A percentile compares a stretch with the other conserved stretches of the same genome.
Evolutionary conservation across 2,329 filamentous ascomycete species (phyloP).

Genomic region (Piedraia hortae): DNA sequence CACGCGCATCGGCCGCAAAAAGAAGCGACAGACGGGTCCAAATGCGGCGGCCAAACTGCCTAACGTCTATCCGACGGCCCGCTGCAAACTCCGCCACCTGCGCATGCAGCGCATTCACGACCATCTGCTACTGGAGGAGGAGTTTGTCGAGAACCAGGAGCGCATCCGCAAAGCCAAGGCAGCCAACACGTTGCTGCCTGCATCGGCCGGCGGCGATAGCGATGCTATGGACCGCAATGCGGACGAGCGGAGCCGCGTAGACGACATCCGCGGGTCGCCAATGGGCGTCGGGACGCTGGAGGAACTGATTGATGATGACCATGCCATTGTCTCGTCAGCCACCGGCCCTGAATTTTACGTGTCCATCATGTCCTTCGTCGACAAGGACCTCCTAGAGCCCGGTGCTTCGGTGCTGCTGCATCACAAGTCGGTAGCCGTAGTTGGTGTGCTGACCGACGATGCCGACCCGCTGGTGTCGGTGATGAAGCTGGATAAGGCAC

Average conservation of each 20-base stretch:
- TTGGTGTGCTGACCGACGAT: slow-evolving; percentile 89
- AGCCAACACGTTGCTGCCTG: slow-evolving; percentile 37
- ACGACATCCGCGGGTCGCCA: slow-evolving; percentile 93
- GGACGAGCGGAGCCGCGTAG: slow-evolving; percentile 78
- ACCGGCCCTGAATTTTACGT: slow-evolving; percentile 98
- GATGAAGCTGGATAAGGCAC: slow-evolving; percentile 98
- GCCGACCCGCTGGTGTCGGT: slow-evolving; percentile 86
- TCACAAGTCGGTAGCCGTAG: slow-evolving; percentile 93
- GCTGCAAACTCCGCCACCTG: slow-evolving; percentile 89
- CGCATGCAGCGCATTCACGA: slow-evolving; percentile 98
- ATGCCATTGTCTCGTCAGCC: slow-evolving; percentile 91
- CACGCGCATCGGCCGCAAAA: slow-evolving; percentile 90
- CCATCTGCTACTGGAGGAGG: slow-evolving; percentile 83
- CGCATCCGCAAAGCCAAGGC: slow-evolving; percentile 78
- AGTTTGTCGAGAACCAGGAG: slow-evolving; percentile 98
- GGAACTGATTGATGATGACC: slow-evolving; percentile 97
- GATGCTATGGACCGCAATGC: slow-evolving; percentile 71
- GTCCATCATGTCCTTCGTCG: slow-evolving; percentile 98
- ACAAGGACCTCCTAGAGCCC: slow-evolving; percentile 91
- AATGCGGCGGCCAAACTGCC: slow-evolving; percentile 91
- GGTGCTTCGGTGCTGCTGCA: slow-evolving; percentile 86
- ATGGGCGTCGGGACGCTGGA: slow-evolving; percentile 97
- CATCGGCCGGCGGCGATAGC: slow-evolving; percentile 31
- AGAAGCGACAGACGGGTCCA: slow-evolving; percentile 81
- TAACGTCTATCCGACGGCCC: slow-evolving; percentile 74